Conservation (phyloP, 257 asterid genomes). For the Plantago ovata region DNA sequence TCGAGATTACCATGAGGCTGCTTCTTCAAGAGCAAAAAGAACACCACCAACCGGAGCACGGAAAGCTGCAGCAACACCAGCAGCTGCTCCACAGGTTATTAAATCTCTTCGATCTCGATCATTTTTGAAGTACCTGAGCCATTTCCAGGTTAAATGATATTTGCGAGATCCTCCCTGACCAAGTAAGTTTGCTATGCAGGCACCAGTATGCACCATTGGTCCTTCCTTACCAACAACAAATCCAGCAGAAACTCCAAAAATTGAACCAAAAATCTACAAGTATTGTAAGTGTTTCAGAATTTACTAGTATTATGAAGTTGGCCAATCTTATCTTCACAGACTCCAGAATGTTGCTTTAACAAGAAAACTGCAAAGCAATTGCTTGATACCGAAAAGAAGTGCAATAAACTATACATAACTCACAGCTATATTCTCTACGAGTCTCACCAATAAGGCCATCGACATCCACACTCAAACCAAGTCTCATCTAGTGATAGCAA, state of each 20-base stretch:
- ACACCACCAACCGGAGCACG: conserved; percentile 99
- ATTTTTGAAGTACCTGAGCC: conserved; percentile 89
- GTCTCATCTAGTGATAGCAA: no score
- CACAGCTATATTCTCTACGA: no score
- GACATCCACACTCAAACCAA: no score
- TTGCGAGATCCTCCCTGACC: conserved; percentile 99
- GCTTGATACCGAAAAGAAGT: no score
- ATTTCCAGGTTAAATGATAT: conserved; percentile 88
- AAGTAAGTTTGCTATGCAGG: conserved; percentile 91
- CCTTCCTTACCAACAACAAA: conserved; percentile 98
- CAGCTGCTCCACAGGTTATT: conserved; percentile 98
- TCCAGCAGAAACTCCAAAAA: conserved; percentile 97
- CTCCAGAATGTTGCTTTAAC: no score
- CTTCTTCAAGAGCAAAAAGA: conserved; percentile 99
- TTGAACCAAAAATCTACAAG: conserved; percentile 80
- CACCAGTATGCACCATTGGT: conserved; percentile 99
- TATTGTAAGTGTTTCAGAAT: neutral
- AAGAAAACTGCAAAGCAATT: no score
- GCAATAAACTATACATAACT: no score
- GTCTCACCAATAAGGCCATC: no score
- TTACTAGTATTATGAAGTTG: neutral
- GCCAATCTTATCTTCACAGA: no score
- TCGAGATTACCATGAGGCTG: conserved; percentile 73
- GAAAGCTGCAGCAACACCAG: conserved; percentile 99
- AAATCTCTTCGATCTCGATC: conserved; percentile 95